Evolutionary conservation across 2,329 filamentous ascomycete genomes (phyloP), one percentile per base, ranked within the genome.

Genomic region (Cladosporium phlei): DNA sequence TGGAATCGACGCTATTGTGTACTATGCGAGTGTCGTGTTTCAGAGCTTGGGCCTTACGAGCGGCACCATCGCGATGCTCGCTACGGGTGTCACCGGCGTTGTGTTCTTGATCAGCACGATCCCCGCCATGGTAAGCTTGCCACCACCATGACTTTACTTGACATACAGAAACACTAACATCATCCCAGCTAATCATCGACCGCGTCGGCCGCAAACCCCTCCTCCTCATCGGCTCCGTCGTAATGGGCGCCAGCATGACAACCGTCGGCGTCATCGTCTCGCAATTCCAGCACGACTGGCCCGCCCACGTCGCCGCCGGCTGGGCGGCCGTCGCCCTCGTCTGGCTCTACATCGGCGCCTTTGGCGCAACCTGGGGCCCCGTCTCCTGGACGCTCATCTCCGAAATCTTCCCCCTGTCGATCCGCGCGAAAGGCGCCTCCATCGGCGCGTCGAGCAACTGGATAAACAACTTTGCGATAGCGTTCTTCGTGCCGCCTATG

Each of bases 351-450:
- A 60, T 62, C 52, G 21, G 56, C 14, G 37, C 48, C 4, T 86
- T 86, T 55, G 78, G 79, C 2, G 74, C 72, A 0, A 74, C 73
- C 0, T 84, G 78, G 57, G 59, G 59, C 12, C 61, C 61, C 1
- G 53, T 59, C 2, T 52, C 55, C 2, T 64, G 61, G 61, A 57
- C 58, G 0, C 30, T 63, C 60, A 62, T 65, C 1, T 69, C 73
- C 22, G 79, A 88, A 51, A 79, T 87, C n/a, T 85, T 84, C 32
- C 79, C 79, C 0, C 75, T 73, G 1, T 73, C 72, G 0, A 65
- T 78, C 0, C 70, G 81, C 5, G 79, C 81, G 2, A 86, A 85
- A 59, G 83, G 83, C 27, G 80, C 83, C 0, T 81, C 80, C 1
- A 34, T 58, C 14, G 51, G 50, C 8, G 54, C 47, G 7, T 49